Evolutionary conservation across 164 flowering plant species (phyloP).

Genomic region (Annona cherimola): DNA sequence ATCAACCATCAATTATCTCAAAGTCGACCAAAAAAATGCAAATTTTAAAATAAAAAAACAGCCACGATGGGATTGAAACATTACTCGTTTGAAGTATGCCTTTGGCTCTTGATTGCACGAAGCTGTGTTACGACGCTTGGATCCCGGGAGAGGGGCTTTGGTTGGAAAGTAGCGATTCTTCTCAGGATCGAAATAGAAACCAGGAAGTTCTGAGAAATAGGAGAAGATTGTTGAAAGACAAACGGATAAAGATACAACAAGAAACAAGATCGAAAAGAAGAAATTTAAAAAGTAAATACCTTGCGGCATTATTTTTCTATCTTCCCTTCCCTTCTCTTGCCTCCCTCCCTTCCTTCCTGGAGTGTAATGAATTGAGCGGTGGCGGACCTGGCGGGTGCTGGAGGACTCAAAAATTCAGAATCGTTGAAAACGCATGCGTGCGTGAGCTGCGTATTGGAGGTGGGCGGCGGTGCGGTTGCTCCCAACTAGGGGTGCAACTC

Average conservation of each 20-base stretch:
- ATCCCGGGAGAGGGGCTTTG: slow-evolving; percentile 79
- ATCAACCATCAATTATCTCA: background rate
- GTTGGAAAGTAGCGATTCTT: slow-evolving; percentile 87
- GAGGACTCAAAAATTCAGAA: too few species aligned
- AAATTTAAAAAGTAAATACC: too few species aligned
- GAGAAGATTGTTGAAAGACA: background rate
- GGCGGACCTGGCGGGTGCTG: too few species aligned
- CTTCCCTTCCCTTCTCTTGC: too few species aligned
- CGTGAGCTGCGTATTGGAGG: too few species aligned
- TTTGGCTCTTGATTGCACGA: slow-evolving; percentile 11
- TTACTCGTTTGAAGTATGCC: slow-evolving; percentile 17
- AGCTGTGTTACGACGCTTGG: slow-evolving; percentile 23
- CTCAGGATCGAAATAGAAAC: slow-evolving; percentile 73
- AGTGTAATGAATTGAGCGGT: too few species aligned
- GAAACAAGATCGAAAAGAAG: background rate
- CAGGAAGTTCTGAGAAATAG: slow-evolving; percentile 62
- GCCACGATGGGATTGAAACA: background rate
- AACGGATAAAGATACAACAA: background rate
- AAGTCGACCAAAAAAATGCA: background rate
- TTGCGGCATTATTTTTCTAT: too few species aligned
- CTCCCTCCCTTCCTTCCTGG: too few species aligned
- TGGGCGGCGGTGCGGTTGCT: too few species aligned
- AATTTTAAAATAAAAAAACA: too few species aligned
- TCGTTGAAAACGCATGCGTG: too few species aligned
- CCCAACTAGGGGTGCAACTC: too few species aligned